Evolutionary conservation across 352 stramenopile species (phyloP), one percentile per base, ranked within the genome.

Genomic region (Phytophthora ohioensis): DNA sequence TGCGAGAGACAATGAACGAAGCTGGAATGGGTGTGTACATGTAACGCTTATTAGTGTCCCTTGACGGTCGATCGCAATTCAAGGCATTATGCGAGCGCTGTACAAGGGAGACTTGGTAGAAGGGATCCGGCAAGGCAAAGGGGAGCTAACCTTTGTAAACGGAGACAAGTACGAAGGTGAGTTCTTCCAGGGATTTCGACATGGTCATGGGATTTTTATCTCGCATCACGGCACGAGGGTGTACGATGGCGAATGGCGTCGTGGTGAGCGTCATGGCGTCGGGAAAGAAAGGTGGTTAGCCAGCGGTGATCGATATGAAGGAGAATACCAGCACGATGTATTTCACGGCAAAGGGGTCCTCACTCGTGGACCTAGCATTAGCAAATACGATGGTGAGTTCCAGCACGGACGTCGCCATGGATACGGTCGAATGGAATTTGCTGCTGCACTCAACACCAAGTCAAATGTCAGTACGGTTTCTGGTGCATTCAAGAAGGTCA

Each of bases 311-410:
- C 69, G 79, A 12, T 93, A 93, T 64, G 84, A 91, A 68, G 84
- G 85, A 36, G 79, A 87, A 57, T 93, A 86, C 58, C 49, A 80
- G 11, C 69, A 81, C 36, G 85, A 89, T 39, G 59, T 52, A 3
- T 90, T 88, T 32, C 79, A 93, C 36, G 85, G 85, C 63, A 76
- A 80, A 39, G 85, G 85, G n/a, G 39, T 84, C 17, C 53, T 88
- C 4, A 61, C 80, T 7, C 67, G 69, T 10, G 80, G 82, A 1
- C 69, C 48, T 11, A 86, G 69, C 41, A 69, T 73, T 10, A 81
- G 54, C 58, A 88, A 79, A 57, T 93, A 92, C 73, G 79, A 89
- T 8, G 85, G 84, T 11, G 79, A 87, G 51, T 92, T 92, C 47
- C 68, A 64, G 3, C 69, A 77, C 12, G 85, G 82, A 3, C 70